A percentile compares a stretch with the other conserved stretches of the same genome.
phyloP scores from a whole-genome alignment of 2,329 filamentous ascomycete species.

The Nigrospora sphaerica region DNA sequence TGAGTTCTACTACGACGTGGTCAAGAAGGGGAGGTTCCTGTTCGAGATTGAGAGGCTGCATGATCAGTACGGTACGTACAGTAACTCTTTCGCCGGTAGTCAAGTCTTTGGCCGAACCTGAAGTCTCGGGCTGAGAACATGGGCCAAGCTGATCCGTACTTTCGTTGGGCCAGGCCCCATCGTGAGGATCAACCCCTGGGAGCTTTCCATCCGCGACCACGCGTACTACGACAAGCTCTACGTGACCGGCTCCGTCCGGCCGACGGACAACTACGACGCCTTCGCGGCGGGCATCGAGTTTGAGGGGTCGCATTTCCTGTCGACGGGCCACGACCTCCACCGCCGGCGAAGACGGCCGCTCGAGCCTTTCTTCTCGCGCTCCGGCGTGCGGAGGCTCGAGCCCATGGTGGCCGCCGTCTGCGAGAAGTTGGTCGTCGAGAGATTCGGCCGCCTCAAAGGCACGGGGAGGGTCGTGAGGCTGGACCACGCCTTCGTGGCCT shows the following conservation, averaged over 20 bases:
- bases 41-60: too few relatives aligned
- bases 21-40: too few relatives aligned
- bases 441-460: background rate
- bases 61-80: too few relatives aligned
- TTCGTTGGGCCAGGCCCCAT: too few relatives aligned
- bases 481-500: constrained; percentile 3
- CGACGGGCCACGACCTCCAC: constrained; percentile 5
- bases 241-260: background rate
- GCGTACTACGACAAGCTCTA: background rate
- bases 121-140: too few relatives aligned
- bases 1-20: too few relatives aligned
- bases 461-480: constrained; percentile 1
- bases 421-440: background rate
- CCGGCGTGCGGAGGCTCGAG: background rate
- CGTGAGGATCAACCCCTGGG: background rate
- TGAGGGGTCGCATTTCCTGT: background rate
- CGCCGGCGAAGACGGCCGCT: constrained; percentile 3
- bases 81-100: too few relatives aligned
- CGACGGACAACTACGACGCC: background rate
- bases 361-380: constrained; percentile 6
- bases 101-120: too few relatives aligned
- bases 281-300: background rate
- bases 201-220: background rate
- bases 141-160: too few relatives aligned
- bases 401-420: background rate